Evolutionary conservation across 2,329 filamentous ascomycete species (phyloP), one percentile per base, ranked within the genome.

Genomic region (Hypoxylon sp.): DNA sequence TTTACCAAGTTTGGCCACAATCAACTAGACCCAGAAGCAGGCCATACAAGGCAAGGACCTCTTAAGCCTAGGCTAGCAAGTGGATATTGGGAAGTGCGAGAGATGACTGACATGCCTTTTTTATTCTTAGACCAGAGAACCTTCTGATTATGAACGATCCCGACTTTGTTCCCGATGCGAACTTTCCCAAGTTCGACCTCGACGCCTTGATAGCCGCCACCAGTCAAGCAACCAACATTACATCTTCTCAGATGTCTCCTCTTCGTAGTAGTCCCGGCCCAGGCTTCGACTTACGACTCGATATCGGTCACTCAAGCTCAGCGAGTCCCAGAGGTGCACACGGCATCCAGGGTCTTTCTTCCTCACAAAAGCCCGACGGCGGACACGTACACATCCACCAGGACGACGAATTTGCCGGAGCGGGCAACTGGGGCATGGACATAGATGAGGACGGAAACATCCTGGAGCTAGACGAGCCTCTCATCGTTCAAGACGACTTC

Each of bases 121-220:
- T 55, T 17, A n/a, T 23, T 13, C 13, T 7, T 64, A 97, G 91
- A 67, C 86, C 84, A 4, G 86, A 90, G 20, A 88, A 93, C 65
- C 86, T 97, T 53, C 79, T 92, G 2, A 79, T 98, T 1, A 79
- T 84, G 50, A 91, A 98, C 68, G 94, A 98, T 69, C 92, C 92
- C 0, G 82, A 85, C 37, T 97, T 98, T 70, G 75, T 90, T 8
- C 87, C 88, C 0, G 85, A 88, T 38, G 80, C 87, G 27, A 78
- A 79, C 27, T 77, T 92, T 21, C 84, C 87, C 1, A 78, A 82
- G 0, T 79, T 89, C 54, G 79, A 87, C 26, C 71, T 85, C 18
- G 80, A 85, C 46, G 69, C 60, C 29, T 51, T 68, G 3, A 3
- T 87, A 13, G 74, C 26, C 11, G 74, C 23, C 29, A 49, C n/a